phyloP scores from a whole-genome alignment of 2,329 filamentous ascomycete species.

The Nigrospora osmanthi region DNA sequence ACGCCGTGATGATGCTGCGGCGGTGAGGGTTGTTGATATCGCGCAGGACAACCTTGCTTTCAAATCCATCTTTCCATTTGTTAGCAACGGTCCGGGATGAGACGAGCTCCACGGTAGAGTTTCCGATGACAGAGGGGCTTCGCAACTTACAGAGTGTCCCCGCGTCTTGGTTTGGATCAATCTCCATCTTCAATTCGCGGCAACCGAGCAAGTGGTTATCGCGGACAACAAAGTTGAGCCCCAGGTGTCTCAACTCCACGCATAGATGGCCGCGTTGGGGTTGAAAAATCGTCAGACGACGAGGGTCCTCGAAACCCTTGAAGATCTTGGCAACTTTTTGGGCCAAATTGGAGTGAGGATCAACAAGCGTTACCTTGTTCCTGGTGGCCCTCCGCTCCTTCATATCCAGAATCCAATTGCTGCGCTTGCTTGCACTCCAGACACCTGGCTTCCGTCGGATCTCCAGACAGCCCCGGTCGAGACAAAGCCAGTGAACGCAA shows the following conservation, averaged over 20 bases:
- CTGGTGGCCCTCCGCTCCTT: conserved; percentile 8
- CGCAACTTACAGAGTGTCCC: conserved; percentile 38
- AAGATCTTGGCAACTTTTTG: conserved; percentile 35
- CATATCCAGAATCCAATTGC: conserved; percentile 29
- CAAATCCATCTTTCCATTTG: conserved; percentile 36
- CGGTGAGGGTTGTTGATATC: conserved; percentile 26
- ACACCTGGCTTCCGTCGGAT: conserved; percentile 34
- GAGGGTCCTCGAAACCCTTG: conserved; percentile 35
- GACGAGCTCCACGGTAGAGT: neutral
- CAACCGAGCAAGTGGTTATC: conserved; percentile 31
- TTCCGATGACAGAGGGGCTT: neutral
- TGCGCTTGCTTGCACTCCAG: conserved; percentile 14
- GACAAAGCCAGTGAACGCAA: conserved; percentile 55
- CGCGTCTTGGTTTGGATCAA: conserved; percentile 50
- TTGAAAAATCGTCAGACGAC: conserved; percentile 39
- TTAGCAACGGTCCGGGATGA: neutral
- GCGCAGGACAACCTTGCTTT: conserved; percentile 49
- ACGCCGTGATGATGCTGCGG: conserved; percentile 47
- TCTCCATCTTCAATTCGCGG: conserved; percentile 37
- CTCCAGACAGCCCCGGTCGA: conserved; percentile 33
- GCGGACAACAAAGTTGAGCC: conserved; percentile 47
- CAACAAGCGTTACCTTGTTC: conserved; percentile 29
- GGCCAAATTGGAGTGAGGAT: conserved; percentile 36
- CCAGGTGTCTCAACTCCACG: conserved; percentile 43
- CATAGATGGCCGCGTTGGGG: conserved; percentile 22